A percentile compares a stretch with the other conserved stretches of the same genome.
phyloP scores from a whole-genome alignment of 768 basidiomycete genomes.

The Pulveroboletus sp. region DNA sequence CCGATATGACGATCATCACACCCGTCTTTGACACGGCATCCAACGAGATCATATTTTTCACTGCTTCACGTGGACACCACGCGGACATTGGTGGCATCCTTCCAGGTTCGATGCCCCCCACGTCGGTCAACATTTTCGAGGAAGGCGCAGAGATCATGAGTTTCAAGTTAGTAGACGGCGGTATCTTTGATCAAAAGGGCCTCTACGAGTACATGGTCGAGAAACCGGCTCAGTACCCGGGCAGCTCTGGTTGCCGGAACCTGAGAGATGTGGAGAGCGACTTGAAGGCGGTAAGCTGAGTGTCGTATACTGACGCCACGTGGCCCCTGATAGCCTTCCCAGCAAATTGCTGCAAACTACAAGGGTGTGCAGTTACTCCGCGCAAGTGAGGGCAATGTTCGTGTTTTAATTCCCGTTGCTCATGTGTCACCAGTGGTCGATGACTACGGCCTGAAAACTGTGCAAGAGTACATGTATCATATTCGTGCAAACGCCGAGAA shows the following conservation, averaged over 20 bases:
- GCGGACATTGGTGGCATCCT: constrained; percentile 92
- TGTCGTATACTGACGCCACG: constrained; percentile 3
- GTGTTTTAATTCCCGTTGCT: constrained; percentile 5
- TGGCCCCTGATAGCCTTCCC: neutral
- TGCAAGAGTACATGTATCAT: constrained; percentile 91
- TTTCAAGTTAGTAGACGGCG: constrained; percentile 85
- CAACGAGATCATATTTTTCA: constrained; percentile 83
- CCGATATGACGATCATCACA: constrained; percentile 91
- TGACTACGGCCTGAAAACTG: constrained; percentile 80
- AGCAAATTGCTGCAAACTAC: constrained; percentile 95
- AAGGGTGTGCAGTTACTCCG: constrained; percentile 86
- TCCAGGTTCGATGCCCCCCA: constrained; percentile 94
- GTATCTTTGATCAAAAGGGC: constrained; percentile 73
- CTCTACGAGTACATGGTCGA: constrained; percentile 78
- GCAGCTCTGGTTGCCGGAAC: constrained; percentile 83
- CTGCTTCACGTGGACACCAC: constrained; percentile 91
- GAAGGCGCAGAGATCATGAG: constrained; percentile 90
- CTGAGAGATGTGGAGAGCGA: constrained; percentile 89
- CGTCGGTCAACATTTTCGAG: constrained; percentile 84
- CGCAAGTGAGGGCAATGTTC: constrained; percentile 47
- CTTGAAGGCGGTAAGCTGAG: constrained; percentile 66
- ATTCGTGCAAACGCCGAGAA: constrained; percentile 85
- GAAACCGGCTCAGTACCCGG: constrained; percentile 74
- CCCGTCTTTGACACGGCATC: constrained; percentile 73
- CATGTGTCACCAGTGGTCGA: constrained; percentile 55